These are phyloP conservation scores for Ogataea saltuana DNA, from an alignment of 805 yeast genomes.

Conservation along the genomic window DNA sequence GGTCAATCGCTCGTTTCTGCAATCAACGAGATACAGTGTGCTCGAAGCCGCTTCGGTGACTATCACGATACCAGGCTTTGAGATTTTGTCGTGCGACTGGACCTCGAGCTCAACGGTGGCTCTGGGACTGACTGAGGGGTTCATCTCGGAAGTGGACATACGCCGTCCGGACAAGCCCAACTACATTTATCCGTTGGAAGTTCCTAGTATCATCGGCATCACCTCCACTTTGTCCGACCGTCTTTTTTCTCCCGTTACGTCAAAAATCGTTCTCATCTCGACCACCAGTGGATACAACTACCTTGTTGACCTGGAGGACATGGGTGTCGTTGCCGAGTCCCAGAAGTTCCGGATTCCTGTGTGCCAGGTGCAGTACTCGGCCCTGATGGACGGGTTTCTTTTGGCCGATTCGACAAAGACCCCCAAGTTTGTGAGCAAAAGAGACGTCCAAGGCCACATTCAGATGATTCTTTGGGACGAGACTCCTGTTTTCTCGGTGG, in stretches of 20 bases:
- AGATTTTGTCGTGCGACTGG: constrained; percentile 31
- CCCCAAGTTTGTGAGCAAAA: constrained; percentile 22
- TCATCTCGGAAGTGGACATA: constrained; percentile 31
- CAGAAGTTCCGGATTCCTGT: constrained; percentile 14
- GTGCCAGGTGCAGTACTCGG: constrained; percentile 21
- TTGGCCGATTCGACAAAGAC: constrained; percentile 19
- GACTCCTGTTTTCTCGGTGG: constrained; percentile 19
- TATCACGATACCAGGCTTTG: constrained; percentile 21
- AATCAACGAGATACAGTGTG: constrained; percentile 8
- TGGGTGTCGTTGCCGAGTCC: constrained; percentile 18
- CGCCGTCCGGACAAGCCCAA: constrained; percentile 20
- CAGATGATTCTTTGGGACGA: constrained; percentile 20
- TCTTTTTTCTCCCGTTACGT: constrained; percentile 10
- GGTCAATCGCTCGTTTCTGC: constrained; percentile 19
- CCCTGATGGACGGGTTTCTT: constrained; percentile 26
- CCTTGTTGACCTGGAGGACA: constrained; percentile 25
- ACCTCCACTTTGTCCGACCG: constrained; percentile 25
- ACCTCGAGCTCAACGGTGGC: constrained; percentile 26
- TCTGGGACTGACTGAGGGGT: constrained; percentile 32
- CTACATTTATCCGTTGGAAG: constrained; percentile 26
- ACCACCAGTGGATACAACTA: constrained; percentile 21
- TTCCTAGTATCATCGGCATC: constrained; percentile 26
- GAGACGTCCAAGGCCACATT: constrained; percentile 19
- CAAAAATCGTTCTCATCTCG: constrained; percentile 21
- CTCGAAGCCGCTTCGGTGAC: constrained; percentile 22